A percentile compares a stretch with the other conserved stretches of the same genome.
These are phyloP conservation scores for Dothiorella sarmentorum DNA, from an alignment of 2,329 filamentous ascomycete species.

Conservation along the genomic window DNA sequence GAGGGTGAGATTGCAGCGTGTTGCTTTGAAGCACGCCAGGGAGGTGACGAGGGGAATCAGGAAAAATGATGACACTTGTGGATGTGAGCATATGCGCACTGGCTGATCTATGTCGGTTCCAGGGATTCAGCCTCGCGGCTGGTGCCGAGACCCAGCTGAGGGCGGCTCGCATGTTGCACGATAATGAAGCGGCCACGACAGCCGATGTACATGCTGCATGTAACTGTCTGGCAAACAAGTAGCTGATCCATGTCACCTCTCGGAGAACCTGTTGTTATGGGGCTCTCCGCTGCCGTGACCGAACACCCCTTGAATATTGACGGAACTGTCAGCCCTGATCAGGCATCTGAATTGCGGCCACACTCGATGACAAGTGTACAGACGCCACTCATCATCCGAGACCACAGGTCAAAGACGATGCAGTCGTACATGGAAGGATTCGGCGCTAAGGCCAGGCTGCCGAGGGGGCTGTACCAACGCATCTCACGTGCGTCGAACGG, in stretches of 20 bases:
- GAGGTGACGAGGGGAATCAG: background rate
- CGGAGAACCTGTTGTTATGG: background rate
- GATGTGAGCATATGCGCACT: background rate
- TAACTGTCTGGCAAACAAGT: background rate
- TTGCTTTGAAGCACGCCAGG: background rate
- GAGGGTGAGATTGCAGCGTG: background rate
- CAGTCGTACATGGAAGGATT: slow-evolving; percentile 5
- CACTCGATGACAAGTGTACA: background rate
- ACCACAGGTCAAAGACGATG: background rate
- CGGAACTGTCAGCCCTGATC: background rate
- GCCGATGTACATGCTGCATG: background rate
- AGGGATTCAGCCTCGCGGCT: slow-evolving; percentile 4
- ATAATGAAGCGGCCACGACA: background rate
- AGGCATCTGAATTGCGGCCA: background rate
- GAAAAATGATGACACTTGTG: background rate
- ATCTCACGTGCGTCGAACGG: slow-evolving; percentile 3
- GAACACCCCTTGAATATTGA: background rate
- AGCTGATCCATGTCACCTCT: background rate
- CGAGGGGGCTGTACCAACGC: background rate
- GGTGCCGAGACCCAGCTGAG: slow-evolving; percentile 7
- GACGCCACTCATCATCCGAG: background rate
- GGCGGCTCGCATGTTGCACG: background rate
- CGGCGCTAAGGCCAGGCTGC: background rate
- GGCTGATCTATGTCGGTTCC: slow-evolving; percentile 3
- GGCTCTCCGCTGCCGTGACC: background rate